Percentiles rank a stretch among this genome's conserved stretches.
Evolutionary conservation across 257 asterid genomes (phyloP).

Genomic region (Salvia rosmarinus): DNA sequence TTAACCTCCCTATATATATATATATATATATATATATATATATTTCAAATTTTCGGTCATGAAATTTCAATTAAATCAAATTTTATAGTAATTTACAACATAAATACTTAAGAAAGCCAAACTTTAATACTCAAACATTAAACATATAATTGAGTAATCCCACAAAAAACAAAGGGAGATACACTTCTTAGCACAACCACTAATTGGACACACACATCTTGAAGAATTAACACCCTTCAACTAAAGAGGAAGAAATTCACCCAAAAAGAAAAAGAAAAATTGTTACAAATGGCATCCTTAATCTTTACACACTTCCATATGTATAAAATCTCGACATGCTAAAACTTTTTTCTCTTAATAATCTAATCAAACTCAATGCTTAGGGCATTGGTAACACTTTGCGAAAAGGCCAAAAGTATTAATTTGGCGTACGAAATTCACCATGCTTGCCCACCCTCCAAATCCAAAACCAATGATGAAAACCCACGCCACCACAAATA

Average conservation of each 20-base stretch:
- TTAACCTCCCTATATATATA: no score
- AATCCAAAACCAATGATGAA: slow-evolving; percentile 78
- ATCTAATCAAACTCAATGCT: slow-evolving; percentile 41
- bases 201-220: slow-evolving; percentile 36
- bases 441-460: slow-evolving; percentile 91
- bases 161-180: slow-evolving; percentile 41
- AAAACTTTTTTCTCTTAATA: slow-evolving; percentile 2
- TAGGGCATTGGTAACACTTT: slow-evolving; percentile 86
- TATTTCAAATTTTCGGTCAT: no score
- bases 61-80: no score
- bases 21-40: no score
- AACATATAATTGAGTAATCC: slow-evolving; percentile 38
- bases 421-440: slow-evolving; percentile 72
- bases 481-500: slow-evolving; percentile 84
- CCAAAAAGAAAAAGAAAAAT: background rate
- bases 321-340: slow-evolving; percentile 33
- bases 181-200: slow-evolving; percentile 37
- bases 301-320: slow-evolving; percentile 47
- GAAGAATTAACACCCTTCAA: slow-evolving; percentile 31
- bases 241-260: slow-evolving; percentile 22
- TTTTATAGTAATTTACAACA: background rate
- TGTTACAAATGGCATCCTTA: slow-evolving; percentile 34
- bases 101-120: background rate
- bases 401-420: slow-evolving; percentile 76
- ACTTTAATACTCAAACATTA: slow-evolving; percentile 22